Conservation (phyloP, 2,329 filamentous ascomycete genomes). For the Pseudofabraea citricarpa region DNA sequence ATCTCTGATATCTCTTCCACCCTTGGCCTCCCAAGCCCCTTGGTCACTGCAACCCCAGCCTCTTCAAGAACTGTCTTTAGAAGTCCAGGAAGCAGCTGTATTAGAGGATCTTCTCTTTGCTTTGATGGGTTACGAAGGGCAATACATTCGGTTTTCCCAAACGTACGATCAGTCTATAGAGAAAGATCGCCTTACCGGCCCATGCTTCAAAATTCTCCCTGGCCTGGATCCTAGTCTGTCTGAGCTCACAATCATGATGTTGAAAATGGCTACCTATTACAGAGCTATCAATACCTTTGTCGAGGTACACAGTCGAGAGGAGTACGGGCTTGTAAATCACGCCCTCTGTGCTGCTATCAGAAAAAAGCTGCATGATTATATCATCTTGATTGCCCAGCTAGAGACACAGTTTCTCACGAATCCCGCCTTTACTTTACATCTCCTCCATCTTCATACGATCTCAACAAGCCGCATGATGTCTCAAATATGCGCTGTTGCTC, state of each 20-base stretch:
- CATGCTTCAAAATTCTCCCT: conserved; percentile 70
- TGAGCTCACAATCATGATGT: conserved; percentile 81
- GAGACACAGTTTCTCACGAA: conserved; percentile 92
- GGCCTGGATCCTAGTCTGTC: conserved; percentile 88
- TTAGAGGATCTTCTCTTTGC: conserved; percentile 90
- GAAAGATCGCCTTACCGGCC: conserved; percentile 80
- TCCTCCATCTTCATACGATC: conserved; percentile 89
- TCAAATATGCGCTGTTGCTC: conserved; percentile 81
- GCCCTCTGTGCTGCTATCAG: conserved; percentile 93
- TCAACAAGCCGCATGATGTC: conserved; percentile 87
- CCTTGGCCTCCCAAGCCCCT: conserved; percentile 71
- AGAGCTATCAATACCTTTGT: conserved; percentile 87
- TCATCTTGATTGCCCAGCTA: conserved; percentile 86
- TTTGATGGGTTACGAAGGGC: conserved; percentile 98
- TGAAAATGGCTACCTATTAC: conserved; percentile 93
- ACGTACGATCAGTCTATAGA: conserved; percentile 80
- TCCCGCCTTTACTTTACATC: conserved; percentile 82
- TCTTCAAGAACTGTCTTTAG: conserved; percentile 66
- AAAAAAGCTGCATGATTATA: conserved; percentile 86
- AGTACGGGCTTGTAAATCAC: conserved; percentile 93
- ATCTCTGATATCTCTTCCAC: conserved; percentile 53
- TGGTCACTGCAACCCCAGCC: conserved; percentile 61
- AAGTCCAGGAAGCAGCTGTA: conserved; percentile 80
- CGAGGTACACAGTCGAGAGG: conserved; percentile 86
- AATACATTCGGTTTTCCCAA: conserved; percentile 85